Conservation (phyloP, 2,329 filamentous ascomycete species). For the Simplicillium sp. region DNA sequence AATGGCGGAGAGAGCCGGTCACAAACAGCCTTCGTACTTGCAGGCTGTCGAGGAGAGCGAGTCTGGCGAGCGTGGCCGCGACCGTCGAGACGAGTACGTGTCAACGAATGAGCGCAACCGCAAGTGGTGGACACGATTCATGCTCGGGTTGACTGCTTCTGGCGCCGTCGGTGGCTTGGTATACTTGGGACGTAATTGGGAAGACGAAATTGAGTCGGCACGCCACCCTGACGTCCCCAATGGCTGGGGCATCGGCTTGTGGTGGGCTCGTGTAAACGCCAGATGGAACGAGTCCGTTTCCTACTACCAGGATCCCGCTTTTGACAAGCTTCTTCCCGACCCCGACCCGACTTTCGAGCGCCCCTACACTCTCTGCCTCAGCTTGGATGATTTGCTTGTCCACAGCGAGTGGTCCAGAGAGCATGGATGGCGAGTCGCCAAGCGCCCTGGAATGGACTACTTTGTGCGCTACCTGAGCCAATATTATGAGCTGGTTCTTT, state of each 20-base stretch:
- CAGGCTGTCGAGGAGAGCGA: slow-evolving; percentile 27
- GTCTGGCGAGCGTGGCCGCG: slow-evolving; percentile 23
- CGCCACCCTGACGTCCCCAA: slow-evolving; percentile 64
- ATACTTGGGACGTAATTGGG: slow-evolving; percentile 86
- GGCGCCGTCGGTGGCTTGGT: slow-evolving; percentile 48
- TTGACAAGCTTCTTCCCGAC: slow-evolving; percentile 84
- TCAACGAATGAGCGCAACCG: slow-evolving; percentile 83
- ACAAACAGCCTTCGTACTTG: slow-evolving; percentile 18
- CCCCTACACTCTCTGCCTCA: slow-evolving; percentile 87
- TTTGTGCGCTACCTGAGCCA: slow-evolving; percentile 94
- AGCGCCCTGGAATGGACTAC: slow-evolving; percentile 92
- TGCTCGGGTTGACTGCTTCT: slow-evolving; percentile 54
- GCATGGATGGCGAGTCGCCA: slow-evolving; percentile 90
- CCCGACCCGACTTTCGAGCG: slow-evolving; percentile 69
- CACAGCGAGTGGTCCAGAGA: slow-evolving; percentile 93
- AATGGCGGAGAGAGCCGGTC: slow-evolving; percentile 32
- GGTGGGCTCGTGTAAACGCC: slow-evolving; percentile 73
- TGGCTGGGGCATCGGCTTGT: slow-evolving; percentile 65
- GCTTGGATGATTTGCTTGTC: slow-evolving; percentile 85
- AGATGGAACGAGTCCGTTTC: slow-evolving; percentile 67
- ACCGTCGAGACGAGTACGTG: slow-evolving; percentile 67
- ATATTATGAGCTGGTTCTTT: slow-evolving; percentile 96
- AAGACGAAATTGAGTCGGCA: slow-evolving; percentile 64
- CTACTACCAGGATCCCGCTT: slow-evolving; percentile 94
- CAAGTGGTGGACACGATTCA: slow-evolving; percentile 64